Percentiles rank a stretch among this genome's conserved stretches.
These are phyloP conservation scores for Adenanthera pavonina DNA, from an alignment of 306 rosid genomes.

Conservation along the genomic window DNA sequence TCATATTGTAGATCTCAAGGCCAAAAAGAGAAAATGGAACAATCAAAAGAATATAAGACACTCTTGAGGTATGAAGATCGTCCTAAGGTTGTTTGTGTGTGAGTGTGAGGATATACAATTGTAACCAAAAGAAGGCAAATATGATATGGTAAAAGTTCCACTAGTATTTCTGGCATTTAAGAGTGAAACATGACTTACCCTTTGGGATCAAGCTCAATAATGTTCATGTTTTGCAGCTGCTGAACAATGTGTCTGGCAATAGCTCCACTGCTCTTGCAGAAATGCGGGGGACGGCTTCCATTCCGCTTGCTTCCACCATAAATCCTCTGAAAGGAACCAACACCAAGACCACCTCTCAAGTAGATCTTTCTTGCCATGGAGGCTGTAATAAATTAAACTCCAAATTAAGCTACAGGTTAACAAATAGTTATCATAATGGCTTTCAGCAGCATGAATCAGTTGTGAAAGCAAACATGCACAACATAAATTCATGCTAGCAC, in stretches of 20 bases:
- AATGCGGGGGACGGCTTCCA: conserved; percentile 82
- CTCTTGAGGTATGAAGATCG: not conserved
- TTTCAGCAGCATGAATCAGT: not conserved
- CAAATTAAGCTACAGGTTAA: not conserved
- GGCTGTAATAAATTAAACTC: conserved; percentile 44
- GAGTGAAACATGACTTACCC: conserved; percentile 51
- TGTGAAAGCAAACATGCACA: not conserved
- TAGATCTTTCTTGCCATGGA: conserved; percentile 85
- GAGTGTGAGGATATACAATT: not conserved
- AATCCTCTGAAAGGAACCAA: conserved; percentile 72
- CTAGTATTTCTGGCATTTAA: not conserved
- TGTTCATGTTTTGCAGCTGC: conserved; percentile 61
- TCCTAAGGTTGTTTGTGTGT: not conserved
- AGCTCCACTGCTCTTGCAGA: conserved; percentile 76
- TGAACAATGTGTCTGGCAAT: conserved; percentile 72
- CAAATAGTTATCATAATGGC: not conserved
- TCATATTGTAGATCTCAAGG: not conserved
- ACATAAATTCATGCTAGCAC: not conserved
- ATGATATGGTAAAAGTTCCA: not conserved
- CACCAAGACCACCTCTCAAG: conserved; percentile 85
- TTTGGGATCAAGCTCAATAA: conserved; percentile 62
- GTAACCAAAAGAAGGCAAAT: not conserved
- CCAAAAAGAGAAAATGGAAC: not conserved
- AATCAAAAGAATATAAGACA: not conserved
- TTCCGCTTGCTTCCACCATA: conserved; percentile 86